Evolutionary conservation across 495 filamentous ascomycete species (phyloP).

Genomic region (Tuber magnatum): DNA sequence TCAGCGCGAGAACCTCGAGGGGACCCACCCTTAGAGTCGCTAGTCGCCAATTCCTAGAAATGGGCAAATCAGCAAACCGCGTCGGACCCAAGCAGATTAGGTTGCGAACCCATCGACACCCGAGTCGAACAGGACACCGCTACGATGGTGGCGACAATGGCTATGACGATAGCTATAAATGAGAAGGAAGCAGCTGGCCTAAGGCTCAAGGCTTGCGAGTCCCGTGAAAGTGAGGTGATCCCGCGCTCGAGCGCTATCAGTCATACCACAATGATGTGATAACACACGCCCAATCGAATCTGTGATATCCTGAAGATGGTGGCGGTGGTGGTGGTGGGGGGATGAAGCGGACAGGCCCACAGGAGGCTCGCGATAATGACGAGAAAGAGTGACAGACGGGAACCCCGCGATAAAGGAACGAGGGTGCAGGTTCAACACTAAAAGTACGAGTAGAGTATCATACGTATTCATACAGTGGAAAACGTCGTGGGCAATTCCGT

Average conservation of each 20-base stretch:
- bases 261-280: background rate
- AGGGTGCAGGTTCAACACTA: background rate
- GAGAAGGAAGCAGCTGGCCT: background rate
- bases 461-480: background rate
- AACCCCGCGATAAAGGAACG: conserved; percentile 21
- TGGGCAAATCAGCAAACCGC: background rate
- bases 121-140: background rate
- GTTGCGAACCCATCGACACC: background rate
- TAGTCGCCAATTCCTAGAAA: background rate
- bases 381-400: conserved; percentile 27
- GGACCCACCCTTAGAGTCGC: background rate
- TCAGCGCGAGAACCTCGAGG: background rate
- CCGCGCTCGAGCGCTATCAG: background rate
- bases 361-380: conserved; percentile 17
- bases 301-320: background rate
- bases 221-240: background rate
- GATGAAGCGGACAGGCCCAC: background rate
- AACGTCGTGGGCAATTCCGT: background rate
- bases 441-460: too few relatives aligned
- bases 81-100: background rate
- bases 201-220: background rate
- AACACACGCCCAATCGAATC: background rate
- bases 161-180: background rate
- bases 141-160: background rate
- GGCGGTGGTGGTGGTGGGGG: background rate